These are phyloP conservation scores for Alternaria sp. DNA, from an alignment of 2,329 filamentous ascomycete genomes.

Conservation along the genomic window DNA sequence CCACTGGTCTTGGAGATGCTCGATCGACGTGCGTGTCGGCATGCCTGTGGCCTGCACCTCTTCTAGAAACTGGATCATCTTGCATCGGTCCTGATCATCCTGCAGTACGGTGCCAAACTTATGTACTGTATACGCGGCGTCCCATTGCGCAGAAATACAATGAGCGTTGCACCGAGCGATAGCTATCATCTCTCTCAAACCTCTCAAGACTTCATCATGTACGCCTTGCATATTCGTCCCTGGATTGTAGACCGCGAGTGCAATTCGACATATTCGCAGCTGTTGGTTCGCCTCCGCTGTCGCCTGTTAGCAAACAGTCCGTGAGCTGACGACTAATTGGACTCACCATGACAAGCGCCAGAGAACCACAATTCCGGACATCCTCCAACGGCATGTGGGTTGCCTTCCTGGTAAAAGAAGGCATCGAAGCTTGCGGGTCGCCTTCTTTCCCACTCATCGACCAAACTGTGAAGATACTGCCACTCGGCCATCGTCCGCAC, in stretches of 20 bases:
- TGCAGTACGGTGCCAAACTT: conserved; percentile 15
- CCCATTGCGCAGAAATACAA: conserved; percentile 11
- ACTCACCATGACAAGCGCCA: conserved; percentile 23
- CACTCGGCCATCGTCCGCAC: conserved; percentile 10
- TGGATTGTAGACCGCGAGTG: conserved; percentile 13
- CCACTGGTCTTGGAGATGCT: conserved; percentile 20
- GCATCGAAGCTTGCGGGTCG: conserved; percentile 22
- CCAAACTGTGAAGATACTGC: conserved; percentile 13
- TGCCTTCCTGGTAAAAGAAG: conserved; percentile 18
- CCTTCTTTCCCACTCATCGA: conserved; percentile 26
- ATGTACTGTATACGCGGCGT: conserved; percentile 22
- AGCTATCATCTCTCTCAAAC: conserved; percentile 23
- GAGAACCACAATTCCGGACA: conserved; percentile 27
- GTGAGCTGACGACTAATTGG: not conserved
- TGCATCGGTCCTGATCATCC: conserved; percentile 13
- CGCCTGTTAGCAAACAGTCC: not conserved
- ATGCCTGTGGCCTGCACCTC: conserved; percentile 23
- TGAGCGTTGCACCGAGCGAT: conserved; percentile 23
- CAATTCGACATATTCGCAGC: conserved; percentile 21
- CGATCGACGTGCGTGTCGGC: conserved; percentile 17
- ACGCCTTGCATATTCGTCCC: not conserved
- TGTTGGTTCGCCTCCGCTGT: conserved; percentile 27
- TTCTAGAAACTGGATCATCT: conserved; percentile 27
- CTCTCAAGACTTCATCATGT: conserved; percentile 7
- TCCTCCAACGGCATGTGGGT: not conserved